Evolutionary conservation across 2,329 filamentous ascomycete genomes (phyloP), one percentile per base, ranked within the genome.

Genomic region (Aspergillus proliferans): DNA sequence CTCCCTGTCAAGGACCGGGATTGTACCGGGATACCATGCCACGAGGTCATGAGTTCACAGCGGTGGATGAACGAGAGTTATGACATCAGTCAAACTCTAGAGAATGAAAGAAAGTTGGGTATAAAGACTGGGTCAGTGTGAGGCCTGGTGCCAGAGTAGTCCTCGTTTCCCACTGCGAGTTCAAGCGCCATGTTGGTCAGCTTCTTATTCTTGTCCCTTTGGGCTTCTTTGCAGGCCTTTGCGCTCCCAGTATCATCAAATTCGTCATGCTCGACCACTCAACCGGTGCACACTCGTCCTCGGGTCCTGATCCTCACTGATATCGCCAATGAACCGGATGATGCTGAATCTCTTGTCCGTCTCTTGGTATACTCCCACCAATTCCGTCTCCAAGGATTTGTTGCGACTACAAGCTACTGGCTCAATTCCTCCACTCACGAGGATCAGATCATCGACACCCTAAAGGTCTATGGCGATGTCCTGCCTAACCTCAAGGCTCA

Each of bases 401-500:
- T 74, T 3, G 75, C 72, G 6, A 67, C 64, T 40, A 76, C 74
- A 0, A 76, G 73, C 3, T 72, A 66, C 53, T 76, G 73, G 72
- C 67, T 76, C 59, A 69, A 62, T 46, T 62, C 62, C 30, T 68
- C 68, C 21, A 64, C 71, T 28, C 65, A 67, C 48, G 67, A 73
- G 6, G 60, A 76, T 48, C 67, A 74, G 33, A 74, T 77, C 56
- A 60, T 66, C 47, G 66, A 66, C 30, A 73, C 76, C 34, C 47
- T 76, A 43, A 60, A 76, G 42, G 73, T 69, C 3, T 77, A 77
- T 51, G 68, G 57, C 2, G 55, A 68, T 21, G 72, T 71, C 1
- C 68, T 70, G 18, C 69, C 73, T 10, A 81, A 76, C 50, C 64
- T 82, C 7, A 76, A 77, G 48, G 56, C 57, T 3, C 77, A 80